phyloP scores from a whole-genome alignment of 1,284 basidiomycete species.

The Ceratobasidium sp. region DNA sequence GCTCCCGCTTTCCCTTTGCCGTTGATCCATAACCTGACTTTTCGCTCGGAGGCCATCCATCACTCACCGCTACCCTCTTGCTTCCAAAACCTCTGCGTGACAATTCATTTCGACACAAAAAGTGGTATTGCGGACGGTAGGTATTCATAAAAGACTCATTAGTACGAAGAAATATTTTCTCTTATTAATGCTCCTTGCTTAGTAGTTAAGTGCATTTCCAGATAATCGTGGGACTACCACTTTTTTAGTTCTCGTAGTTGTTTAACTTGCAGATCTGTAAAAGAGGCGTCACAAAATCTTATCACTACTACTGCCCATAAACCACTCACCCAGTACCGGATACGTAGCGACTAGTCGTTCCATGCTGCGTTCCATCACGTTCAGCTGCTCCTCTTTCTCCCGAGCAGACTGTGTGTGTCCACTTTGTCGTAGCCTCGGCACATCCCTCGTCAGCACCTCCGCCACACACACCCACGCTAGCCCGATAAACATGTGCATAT shows the following conservation, averaged over 20 bases:
- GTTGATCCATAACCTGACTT: no score
- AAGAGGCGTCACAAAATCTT: no score
- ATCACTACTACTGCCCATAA: not conserved
- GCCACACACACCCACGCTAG: slow-evolving; percentile 22
- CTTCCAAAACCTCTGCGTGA: no score
- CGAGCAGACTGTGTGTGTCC: not conserved
- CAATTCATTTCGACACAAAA: no score
- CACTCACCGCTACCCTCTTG: no score
- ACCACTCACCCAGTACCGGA: slow-evolving; percentile 23
- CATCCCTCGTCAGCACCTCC: not conserved
- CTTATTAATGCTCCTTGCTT: no score
- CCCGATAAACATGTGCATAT: slow-evolving; percentile 34
- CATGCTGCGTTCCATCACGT: slow-evolving; percentile 23
- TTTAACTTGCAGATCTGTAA: slow-evolving; percentile 18
- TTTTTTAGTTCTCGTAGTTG: not conserved
- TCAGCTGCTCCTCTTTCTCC: slow-evolving; percentile 18
- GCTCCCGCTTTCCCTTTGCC: no score
- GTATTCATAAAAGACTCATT: no score
- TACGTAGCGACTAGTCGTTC: slow-evolving; percentile 6
- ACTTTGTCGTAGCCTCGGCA: slow-evolving; percentile 1
- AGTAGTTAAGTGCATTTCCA: no score
- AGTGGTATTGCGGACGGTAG: no score
- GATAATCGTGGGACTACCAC: not conserved
- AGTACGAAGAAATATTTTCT: no score
- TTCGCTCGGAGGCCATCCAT: no score